Conservation (phyloP, 345 rosid genomes). For the Populus ilicifolia region DNA sequence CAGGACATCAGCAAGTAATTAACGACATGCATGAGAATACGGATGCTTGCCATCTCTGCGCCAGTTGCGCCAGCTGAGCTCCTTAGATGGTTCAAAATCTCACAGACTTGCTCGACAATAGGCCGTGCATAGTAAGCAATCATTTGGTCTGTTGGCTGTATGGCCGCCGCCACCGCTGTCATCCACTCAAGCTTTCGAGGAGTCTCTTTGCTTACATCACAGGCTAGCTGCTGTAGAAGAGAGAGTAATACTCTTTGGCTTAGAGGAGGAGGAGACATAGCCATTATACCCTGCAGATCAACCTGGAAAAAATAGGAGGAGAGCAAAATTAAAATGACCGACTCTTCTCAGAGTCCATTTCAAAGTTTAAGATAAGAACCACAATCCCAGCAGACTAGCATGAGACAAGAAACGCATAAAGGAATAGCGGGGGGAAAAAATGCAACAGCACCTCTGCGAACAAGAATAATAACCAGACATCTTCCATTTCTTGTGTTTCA, state of each 20-base stretch:
- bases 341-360: background rate
- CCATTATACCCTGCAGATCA: conserved; percentile 53
- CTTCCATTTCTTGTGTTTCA: background rate
- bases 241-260: conserved; percentile 88
- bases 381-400: background rate
- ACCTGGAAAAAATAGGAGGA: conserved; percentile 39
- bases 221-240: conserved; percentile 79
- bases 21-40: conserved; percentile 67
- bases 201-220: conserved; percentile 62
- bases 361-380: background rate
- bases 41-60: conserved; percentile 45
- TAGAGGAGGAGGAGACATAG: conserved; percentile 55
- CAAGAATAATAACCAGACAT: background rate
- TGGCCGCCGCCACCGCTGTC: conserved; percentile 71
- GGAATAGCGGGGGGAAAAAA: background rate
- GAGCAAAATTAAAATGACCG: background rate
- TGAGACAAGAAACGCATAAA: background rate
- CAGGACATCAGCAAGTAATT: conserved; percentile 56
- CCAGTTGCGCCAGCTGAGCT: conserved; percentile 41
- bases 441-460: too few species aligned
- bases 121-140: conserved; percentile 55
- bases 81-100: conserved; percentile 50
- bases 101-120: conserved; percentile 73
- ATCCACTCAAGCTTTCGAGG: conserved; percentile 68
- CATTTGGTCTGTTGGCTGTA: conserved; percentile 70